A percentile compares a stretch with the other conserved stretches of the same genome.
phyloP scores from a whole-genome alignment of 2,329 filamentous ascomycete species.

The Sporothrix schenckii region DNA sequence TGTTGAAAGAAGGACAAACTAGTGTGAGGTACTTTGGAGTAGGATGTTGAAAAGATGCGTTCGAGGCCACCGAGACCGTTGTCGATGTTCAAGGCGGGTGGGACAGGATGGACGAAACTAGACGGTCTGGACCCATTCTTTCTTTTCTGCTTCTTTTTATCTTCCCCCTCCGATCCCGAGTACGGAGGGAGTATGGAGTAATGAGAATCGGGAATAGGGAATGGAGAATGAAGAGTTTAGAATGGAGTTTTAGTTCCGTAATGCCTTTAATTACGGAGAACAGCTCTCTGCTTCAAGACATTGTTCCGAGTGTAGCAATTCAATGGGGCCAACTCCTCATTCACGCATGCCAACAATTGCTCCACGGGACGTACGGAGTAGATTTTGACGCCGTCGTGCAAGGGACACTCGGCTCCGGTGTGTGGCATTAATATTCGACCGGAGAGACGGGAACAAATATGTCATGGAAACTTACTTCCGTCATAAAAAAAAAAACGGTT shows the following conservation, averaged over 20 bases:
- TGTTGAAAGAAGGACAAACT: neutral
- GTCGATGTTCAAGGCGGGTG: neutral
- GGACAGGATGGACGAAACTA: neutral
- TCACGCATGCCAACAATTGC: neutral
- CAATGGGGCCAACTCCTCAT: constrained; percentile 6
- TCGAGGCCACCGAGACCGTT: constrained; percentile 4
- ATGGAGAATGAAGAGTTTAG: neutral
- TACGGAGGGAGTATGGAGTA: neutral
- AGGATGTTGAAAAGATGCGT: constrained; percentile 5
- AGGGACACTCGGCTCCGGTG: constrained; percentile 8
- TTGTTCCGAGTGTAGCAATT: constrained; percentile 14
- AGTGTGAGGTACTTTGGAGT: no score
- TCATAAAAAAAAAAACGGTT: neutral
- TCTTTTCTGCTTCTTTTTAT: neutral
- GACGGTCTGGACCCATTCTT: constrained; percentile 8
- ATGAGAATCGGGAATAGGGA: neutral
- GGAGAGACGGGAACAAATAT: no score
- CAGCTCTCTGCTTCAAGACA: neutral
- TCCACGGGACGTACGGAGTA: no score
- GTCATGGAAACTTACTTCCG: neutral
- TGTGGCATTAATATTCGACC: no score
- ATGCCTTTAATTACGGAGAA: neutral
- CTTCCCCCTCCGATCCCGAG: neutral
- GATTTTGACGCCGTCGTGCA: no score
- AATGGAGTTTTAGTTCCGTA: constrained; percentile 2